A percentile compares a stretch with the other conserved stretches of the same genome.
Conservation (phyloP, 78 protist genomes). For the Speleostelium caveatum region DNA sequence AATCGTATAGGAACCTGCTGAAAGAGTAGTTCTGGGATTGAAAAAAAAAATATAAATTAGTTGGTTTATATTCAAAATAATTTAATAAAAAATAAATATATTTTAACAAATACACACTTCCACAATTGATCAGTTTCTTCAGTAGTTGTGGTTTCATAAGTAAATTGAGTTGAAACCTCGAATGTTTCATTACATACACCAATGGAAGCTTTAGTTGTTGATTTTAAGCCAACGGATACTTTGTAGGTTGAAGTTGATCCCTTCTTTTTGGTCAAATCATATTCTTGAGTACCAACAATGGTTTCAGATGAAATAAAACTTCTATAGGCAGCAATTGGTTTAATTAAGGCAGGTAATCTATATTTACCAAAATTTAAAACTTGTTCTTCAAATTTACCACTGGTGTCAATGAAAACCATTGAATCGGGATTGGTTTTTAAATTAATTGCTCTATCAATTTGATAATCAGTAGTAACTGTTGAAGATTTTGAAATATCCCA, state of each 20-base stretch:
- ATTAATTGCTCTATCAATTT: slow-evolving; percentile 6
- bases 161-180: slow-evolving; percentile 5
- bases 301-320: background rate
- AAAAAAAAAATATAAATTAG: too few species aligned
- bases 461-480: background rate
- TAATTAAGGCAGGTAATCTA: slow-evolving; percentile 10
- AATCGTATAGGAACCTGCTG: background rate
- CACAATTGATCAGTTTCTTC: background rate
- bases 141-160: background rate
- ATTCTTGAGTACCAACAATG: slow-evolving; percentile 13
- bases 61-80: too few species aligned
- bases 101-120: background rate
- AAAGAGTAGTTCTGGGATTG: background rate
- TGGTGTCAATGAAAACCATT: slow-evolving; percentile 10
- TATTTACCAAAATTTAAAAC: background rate
- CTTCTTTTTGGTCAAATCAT: background rate
- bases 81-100: too few species aligned
- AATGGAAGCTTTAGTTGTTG: background rate
- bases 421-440: slow-evolving; percentile 16
- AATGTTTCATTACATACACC: slow-evolving; percentile 13
- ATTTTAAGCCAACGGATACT: background rate
- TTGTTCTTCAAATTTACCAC: background rate
- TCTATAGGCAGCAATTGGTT: slow-evolving; percentile 19
- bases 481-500: slow-evolving; percentile 6
- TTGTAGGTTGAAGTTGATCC: slow-evolving; percentile 3